Evolutionary conservation across 345 rosid species (phyloP), one percentile per base, ranked within the genome.

Genomic region (Corymbia maculata): DNA sequence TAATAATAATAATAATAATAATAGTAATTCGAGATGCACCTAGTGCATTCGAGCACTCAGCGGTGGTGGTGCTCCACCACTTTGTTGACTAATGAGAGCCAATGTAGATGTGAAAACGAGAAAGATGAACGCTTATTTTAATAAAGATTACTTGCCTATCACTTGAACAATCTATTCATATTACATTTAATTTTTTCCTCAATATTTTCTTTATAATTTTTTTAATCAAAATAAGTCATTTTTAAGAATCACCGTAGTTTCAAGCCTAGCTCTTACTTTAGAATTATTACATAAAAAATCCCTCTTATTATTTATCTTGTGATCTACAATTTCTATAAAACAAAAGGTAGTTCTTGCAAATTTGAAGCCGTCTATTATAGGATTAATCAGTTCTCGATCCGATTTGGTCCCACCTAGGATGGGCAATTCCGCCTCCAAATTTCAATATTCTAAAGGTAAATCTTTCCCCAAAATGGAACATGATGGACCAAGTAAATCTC

Each of bases 381-480:
- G 42, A 36, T 36, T 36, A 36, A 36, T 36, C 42, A 36, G 42
- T 36, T 36, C 42, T n/a, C 6, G 28, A 55, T 55, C 28, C 1
- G 21, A 1, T 8, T 0, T 0, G 9, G 28, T 55, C 2, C 28
- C 2, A 36, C 42, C 42, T 36, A 36, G 42, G 9, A 5, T 9
- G 8, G 28, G 61, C 61, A 55, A 55, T 22, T 55, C 12, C 61
- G 24, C 13, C 61, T 22, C 61, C 13, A 10, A 22, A 55, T 55
- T 22, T 9, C 61, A 55, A 55, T 5, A 0, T 55, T 55, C 2
- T 9, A 0, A 22, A 22, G 61, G 2, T 55, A 9, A 22, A 55
- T 22, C 12, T 22, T 55, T 22, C 6, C 2, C 12, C 61, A 55
- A 55, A 19, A 36, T 36, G 42, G 42, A 2, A 36, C 4, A 36